Conservation (phyloP, 768 basidiomycete species). For the Tulasnella calospora region DNA sequence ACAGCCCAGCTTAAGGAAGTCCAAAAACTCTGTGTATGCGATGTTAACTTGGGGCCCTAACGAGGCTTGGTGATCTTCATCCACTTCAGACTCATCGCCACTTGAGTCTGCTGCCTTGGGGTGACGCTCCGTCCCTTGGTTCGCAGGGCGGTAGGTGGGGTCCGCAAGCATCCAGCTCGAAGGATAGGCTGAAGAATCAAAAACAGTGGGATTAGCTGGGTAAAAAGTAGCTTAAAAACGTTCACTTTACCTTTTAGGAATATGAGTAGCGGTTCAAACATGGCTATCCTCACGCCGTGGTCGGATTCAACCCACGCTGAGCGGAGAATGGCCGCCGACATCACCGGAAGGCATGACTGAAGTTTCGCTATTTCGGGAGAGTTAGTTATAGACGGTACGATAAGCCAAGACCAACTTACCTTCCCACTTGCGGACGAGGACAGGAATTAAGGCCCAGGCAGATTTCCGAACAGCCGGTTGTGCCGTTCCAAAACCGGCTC, state of each 20-base stretch:
- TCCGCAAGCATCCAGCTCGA: constrained; percentile 54
- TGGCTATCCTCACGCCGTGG: constrained; percentile 53
- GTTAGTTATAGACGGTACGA: not conserved
- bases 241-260: constrained; percentile 61
- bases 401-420: not conserved
- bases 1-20: constrained; percentile 74
- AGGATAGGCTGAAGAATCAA: constrained; percentile 48
- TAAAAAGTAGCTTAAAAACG: not conserved
- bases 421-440: constrained; percentile 1
- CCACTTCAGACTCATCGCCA: constrained; percentile 35
- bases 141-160: not conserved
- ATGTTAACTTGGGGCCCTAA: constrained; percentile 32
- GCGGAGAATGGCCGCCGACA: constrained; percentile 50
- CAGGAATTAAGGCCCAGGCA: constrained; percentile 53
- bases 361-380: not conserved
- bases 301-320: constrained; percentile 71
- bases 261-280: constrained; percentile 66
- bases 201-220: not conserved
- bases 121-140: not conserved
- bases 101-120: not conserved
- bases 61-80: constrained; percentile 39
- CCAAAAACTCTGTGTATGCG: constrained; percentile 65
- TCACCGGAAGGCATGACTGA: constrained; percentile 12
- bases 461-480: constrained; percentile 72
- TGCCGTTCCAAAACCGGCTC: constrained; percentile 48